A percentile compares a stretch with the other conserved stretches of the same genome.
phyloP scores from a whole-genome alignment of 2,329 filamentous ascomycete species.

The Penicillium brevicompactum region DNA sequence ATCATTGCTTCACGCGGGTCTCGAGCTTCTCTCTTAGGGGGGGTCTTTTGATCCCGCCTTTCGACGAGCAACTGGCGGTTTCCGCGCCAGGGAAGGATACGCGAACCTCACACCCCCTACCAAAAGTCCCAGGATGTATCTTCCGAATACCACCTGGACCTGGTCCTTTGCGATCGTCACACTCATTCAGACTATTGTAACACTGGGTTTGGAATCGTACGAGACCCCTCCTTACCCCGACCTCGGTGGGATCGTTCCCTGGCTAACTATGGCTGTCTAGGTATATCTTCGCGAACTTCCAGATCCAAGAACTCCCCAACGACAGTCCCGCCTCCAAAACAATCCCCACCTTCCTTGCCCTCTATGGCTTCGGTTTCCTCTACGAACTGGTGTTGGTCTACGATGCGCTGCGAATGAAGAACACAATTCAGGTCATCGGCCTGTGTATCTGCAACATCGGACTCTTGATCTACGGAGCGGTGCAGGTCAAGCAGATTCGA shows the following conservation, averaged over 20 bases:
- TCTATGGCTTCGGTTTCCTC: conserved; percentile 96
- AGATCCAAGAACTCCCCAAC: conserved; percentile 54
- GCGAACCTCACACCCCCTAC: conserved; percentile 37
- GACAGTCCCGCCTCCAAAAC: conserved; percentile 55
- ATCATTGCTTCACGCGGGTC: conserved; percentile 61
- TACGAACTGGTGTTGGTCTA: conserved; percentile 89
- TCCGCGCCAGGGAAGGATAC: conserved; percentile 56
- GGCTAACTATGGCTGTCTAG: conserved; percentile 47
- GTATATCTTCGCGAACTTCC: conserved; percentile 88
- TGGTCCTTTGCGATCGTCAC: conserved; percentile 79
- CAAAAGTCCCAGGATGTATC: conserved; percentile 62
- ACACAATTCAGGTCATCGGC: conserved; percentile 97
- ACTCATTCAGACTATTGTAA: conserved; percentile 74
- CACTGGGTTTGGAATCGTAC: conserved; percentile 84
- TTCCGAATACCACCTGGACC: conserved; percentile 83
- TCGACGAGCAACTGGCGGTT: conserved; percentile 50
- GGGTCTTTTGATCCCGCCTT: conserved; percentile 56
- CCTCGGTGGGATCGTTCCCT: neutral
- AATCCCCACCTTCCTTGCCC: conserved; percentile 91
- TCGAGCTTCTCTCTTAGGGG: conserved; percentile 61
- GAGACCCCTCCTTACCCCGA: conserved; percentile 38
- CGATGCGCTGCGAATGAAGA: conserved; percentile 91
- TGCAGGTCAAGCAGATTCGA: conserved; percentile 88
- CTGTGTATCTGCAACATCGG: conserved; percentile 90
- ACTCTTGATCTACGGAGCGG: conserved; percentile 86